These are phyloP conservation scores for Neurospora terricola DNA, from an alignment of 495 filamentous ascomycete genomes.

Conservation along the genomic window DNA sequence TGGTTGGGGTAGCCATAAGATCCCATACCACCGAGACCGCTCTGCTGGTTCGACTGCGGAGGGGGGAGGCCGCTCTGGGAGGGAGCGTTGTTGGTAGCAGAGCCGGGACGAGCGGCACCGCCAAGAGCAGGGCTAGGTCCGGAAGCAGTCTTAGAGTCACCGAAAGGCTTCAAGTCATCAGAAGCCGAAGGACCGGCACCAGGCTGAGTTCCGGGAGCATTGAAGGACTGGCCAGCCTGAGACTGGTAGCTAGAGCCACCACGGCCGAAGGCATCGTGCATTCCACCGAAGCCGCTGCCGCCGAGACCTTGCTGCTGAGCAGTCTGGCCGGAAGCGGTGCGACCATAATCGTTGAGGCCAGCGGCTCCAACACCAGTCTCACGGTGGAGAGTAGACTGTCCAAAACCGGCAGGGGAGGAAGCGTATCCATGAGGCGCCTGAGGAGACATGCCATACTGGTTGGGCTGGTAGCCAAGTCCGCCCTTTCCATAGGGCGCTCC, in stretches of 20 bases:
- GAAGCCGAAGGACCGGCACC: constrained; percentile 35
- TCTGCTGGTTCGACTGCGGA: constrained; percentile 56
- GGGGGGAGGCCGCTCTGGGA: constrained; percentile 62
- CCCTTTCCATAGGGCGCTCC: constrained; percentile 68
- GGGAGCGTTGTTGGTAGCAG: constrained; percentile 64
- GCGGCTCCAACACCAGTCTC: constrained; percentile 46
- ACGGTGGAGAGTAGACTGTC: constrained; percentile 55
- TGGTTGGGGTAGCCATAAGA: constrained; percentile 68
- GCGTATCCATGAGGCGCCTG: constrained; percentile 68
- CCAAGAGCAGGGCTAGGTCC: constrained; percentile 80
- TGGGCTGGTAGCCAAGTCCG: constrained; percentile 58
- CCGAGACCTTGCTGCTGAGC: constrained; percentile 57
- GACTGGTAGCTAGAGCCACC: constrained; percentile 46
- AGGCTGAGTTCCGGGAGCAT: constrained; percentile 49
- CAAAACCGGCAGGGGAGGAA: constrained; percentile 70
- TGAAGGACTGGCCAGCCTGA: constrained; percentile 59
- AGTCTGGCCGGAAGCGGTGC: constrained; percentile 63
- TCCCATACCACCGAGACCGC: constrained; percentile 36
- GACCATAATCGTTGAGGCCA: constrained; percentile 61
- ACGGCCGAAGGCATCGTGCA: constrained; percentile 73
- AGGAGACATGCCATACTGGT: constrained; percentile 65
- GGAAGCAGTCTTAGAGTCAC: constrained; percentile 53
- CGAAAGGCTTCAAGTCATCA: constrained; percentile 69
- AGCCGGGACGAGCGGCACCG: constrained; percentile 72
- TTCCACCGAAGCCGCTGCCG: constrained; percentile 55